phyloP scores from a whole-genome alignment of 306 rosid genomes.

The Acacia acuminata region DNA sequence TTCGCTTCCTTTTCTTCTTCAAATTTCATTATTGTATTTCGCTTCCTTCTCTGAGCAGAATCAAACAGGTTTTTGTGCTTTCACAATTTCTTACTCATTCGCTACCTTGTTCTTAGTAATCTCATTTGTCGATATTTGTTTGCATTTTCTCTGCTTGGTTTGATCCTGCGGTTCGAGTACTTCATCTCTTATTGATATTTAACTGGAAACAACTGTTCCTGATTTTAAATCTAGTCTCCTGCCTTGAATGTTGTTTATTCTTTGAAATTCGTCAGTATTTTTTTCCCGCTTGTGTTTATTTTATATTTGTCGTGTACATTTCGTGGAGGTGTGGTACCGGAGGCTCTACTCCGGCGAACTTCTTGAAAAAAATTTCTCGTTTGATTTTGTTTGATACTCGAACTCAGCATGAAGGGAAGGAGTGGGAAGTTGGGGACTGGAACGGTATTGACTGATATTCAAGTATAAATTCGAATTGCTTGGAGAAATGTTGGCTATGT shows the following conservation, averaged over 20 bases:
- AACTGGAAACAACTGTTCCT: slow-evolving; percentile 10
- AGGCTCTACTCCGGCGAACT: not conserved
- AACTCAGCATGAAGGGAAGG: not conserved
- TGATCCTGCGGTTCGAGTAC: slow-evolving; percentile 7
- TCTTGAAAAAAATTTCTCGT: not conserved
- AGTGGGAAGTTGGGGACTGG: slow-evolving; percentile 7
- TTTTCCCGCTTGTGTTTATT: not conserved
- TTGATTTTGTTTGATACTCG: not conserved
- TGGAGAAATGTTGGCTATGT: not conserved
- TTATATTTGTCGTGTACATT: not conserved
- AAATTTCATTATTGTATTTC: not conserved
- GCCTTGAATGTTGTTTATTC: slow-evolving; percentile 6
- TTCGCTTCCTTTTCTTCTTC: slow-evolving; percentile 20
- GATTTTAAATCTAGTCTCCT: slow-evolving; percentile 42
- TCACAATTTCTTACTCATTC: slow-evolving; percentile 17
- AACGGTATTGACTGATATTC: slow-evolving; percentile 4
- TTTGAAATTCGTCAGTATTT: slow-evolving; percentile 30
- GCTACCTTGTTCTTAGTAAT: not conserved
- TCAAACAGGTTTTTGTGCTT: slow-evolving; percentile 38
- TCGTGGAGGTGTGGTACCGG: not conserved
- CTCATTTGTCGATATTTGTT: not conserved
- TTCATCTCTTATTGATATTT: slow-evolving; percentile 26
- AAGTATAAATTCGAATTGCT: not conserved
- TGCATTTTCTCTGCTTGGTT: not conserved
- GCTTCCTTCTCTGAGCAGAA: slow-evolving; percentile 6